A percentile compares a stretch with the other conserved stretches of the same genome.
phyloP scores from a whole-genome alignment of 768 basidiomycete genomes.

The Rhodosporidiobolus sp. region DNA sequence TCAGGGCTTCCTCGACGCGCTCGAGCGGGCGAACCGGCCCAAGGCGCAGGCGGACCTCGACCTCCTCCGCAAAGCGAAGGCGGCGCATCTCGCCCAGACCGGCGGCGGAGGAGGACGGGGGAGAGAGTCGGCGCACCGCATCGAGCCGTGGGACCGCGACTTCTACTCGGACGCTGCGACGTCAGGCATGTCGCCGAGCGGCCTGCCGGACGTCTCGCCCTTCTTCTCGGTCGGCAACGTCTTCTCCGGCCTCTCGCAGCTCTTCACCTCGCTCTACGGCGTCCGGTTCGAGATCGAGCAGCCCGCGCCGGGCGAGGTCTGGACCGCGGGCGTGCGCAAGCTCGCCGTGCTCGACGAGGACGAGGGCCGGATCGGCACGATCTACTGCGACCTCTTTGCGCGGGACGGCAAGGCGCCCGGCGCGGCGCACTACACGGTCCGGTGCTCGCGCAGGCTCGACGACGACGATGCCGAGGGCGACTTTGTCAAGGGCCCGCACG shows the following conservation, averaged over 20 bases:
- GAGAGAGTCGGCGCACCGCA: conserved; percentile 52
- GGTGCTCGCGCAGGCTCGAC: conserved; percentile 87
- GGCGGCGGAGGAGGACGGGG: conserved; percentile 24
- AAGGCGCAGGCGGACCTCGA: conserved; percentile 69
- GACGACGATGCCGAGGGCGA: conserved; percentile 79
- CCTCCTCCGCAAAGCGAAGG: conserved; percentile 64
- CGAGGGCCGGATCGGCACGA: conserved; percentile 82
- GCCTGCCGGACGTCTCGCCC: conserved; percentile 55
- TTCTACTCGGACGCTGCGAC: conserved; percentile 63
- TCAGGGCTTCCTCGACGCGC: conserved; percentile 72
- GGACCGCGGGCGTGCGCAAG: conserved; percentile 84
- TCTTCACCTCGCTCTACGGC: conserved; percentile 85
- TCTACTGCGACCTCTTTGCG: conserved; percentile 88
- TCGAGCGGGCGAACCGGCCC: conserved; percentile 74
- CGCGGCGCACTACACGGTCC: conserved; percentile 95
- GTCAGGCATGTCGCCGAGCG: conserved; percentile 8
- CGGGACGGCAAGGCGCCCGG: conserved; percentile 80
- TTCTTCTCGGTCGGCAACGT: conserved; percentile 77
- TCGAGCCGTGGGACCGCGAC: conserved; percentile 97
- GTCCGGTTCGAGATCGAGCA: conserved; percentile 67
- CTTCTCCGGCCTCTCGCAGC: conserved; percentile 82
- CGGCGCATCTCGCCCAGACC: conserved; percentile 58
- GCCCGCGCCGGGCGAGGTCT: conserved; percentile 69
- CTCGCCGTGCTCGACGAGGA: conserved; percentile 88
- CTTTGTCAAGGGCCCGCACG: conserved; percentile 44